phyloP scores from a whole-genome alignment of 2,329 filamentous ascomycete genomes.

The Sporothrix humicola region DNA sequence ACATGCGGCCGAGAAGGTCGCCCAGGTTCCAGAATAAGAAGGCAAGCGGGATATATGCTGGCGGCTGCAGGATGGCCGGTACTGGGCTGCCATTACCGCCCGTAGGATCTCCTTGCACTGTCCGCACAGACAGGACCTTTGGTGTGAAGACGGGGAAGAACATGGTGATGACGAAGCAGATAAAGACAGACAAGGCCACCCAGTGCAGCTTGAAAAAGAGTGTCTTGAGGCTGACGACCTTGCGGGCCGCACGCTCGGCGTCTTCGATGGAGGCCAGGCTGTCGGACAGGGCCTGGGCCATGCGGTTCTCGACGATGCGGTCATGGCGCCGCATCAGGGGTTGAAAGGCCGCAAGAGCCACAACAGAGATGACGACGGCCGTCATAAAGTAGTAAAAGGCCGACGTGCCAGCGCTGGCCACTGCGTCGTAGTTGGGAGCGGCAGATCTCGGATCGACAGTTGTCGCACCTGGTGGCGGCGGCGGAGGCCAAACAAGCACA shows the following conservation, averaged over 20 bases:
- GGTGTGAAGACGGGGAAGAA: slow-evolving; percentile 91
- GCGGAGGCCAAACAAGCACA: slow-evolving; percentile 69
- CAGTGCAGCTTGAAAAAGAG: slow-evolving; percentile 81
- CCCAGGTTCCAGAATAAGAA: slow-evolving; percentile 95
- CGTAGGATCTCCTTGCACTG: slow-evolving; percentile 42
- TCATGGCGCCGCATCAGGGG: slow-evolving; percentile 70
- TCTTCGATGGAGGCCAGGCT: slow-evolving; percentile 59
- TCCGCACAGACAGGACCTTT: slow-evolving; percentile 61
- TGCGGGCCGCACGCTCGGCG: slow-evolving; percentile 57
- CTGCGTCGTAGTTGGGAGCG: slow-evolving; percentile 41
- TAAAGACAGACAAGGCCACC: slow-evolving; percentile 75
- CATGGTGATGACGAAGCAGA: slow-evolving; percentile 88
- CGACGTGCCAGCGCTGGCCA: slow-evolving; percentile 60
- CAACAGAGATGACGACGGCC: slow-evolving; percentile 74
- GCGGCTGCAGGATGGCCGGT: slow-evolving; percentile 67
- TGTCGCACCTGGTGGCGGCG: slow-evolving; percentile 13
- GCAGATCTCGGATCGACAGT: slow-evolving; percentile 19
- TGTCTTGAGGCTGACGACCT: slow-evolving; percentile 60
- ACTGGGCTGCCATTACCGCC: background rate
- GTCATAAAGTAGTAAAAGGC: slow-evolving; percentile 93
- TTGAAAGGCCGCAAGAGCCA: slow-evolving; percentile 74
- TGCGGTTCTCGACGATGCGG: slow-evolving; percentile 57
- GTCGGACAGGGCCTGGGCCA: slow-evolving; percentile 56
- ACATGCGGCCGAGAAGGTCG: slow-evolving; percentile 77
- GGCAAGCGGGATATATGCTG: slow-evolving; percentile 84